Conservation (phyloP, 2,329 filamentous ascomycete genomes). For the Cordyceps sp. region DNA sequence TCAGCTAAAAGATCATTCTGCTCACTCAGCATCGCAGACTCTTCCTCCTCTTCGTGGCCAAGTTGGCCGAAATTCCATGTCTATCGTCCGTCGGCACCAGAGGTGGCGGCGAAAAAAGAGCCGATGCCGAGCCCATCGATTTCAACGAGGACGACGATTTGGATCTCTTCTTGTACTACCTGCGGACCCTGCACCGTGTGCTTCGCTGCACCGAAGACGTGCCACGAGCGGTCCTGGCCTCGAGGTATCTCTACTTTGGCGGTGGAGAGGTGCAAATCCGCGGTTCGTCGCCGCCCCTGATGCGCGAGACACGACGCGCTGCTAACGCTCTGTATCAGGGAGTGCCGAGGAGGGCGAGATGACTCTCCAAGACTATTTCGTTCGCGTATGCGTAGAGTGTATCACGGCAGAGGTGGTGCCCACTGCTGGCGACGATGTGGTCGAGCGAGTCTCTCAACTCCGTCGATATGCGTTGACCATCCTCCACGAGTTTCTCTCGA, state of each 20-base stretch:
- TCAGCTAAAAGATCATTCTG: background rate
- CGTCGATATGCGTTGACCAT: conserved; percentile 55
- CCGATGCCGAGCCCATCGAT: conserved; percentile 4
- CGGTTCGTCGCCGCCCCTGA: conserved; percentile 27
- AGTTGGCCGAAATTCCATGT: conserved; percentile 38
- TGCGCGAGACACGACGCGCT: background rate
- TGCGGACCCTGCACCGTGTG: conserved; percentile 59
- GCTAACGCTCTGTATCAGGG: conserved; percentile 18
- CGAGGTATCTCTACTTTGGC: conserved; percentile 26
- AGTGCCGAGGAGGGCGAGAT: conserved; percentile 35
- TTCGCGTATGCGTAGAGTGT: conserved; percentile 48
- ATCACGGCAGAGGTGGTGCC: conserved; percentile 19
- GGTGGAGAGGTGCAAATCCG: conserved; percentile 17
- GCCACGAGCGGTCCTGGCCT: conserved; percentile 54
- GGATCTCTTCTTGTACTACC: conserved; percentile 61
- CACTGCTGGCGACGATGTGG: conserved; percentile 9
- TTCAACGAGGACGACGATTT: conserved; percentile 48
- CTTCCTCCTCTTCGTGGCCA: conserved; percentile 42
- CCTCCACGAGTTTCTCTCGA: conserved; percentile 51
- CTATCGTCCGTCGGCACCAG: conserved; percentile 12
- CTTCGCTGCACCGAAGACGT: conserved; percentile 48
- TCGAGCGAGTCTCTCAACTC: conserved; percentile 41
- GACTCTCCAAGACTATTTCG: conserved; percentile 50
- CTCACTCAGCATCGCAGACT: conserved; percentile 26
- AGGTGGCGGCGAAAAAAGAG: conserved; percentile 4